Conservation (phyloP, 106 monocot species). For the Dioscorea zingiberensis region DNA sequence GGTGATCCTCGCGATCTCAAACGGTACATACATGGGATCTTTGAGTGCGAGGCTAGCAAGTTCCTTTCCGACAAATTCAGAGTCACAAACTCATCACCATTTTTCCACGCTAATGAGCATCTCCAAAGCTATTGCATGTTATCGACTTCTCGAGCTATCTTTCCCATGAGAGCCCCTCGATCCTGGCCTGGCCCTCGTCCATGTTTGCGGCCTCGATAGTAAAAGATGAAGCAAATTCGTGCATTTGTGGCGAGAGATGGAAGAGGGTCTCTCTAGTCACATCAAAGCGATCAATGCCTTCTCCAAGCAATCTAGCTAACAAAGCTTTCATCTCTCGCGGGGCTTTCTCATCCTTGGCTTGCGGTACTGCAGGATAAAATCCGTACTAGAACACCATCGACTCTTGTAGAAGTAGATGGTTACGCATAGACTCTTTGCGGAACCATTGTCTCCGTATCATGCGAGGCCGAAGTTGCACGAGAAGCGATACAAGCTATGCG, state of each 20-base stretch:
- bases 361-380: constrained; percentile 31
- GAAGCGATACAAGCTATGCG: constrained; percentile 27
- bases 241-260: constrained; percentile 32
- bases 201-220: constrained; percentile 21
- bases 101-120: constrained; percentile 25
- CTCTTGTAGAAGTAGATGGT: constrained; percentile 19
- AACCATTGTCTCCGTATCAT: constrained; percentile 11
- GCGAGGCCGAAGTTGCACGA: constrained; percentile 22
- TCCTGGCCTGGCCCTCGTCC: constrained; percentile 15
- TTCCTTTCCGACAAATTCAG: constrained; percentile 37
- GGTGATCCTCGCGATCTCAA: constrained; percentile 37
- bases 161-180: not conserved
- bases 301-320: constrained; percentile 22
- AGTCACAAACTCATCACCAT: constrained; percentile 30
- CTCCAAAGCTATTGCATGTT: constrained; percentile 8
- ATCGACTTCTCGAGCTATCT: constrained; percentile 5
- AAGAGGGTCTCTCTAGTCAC: constrained; percentile 31
- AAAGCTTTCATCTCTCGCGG: constrained; percentile 44
- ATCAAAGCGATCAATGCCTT: constrained; percentile 15
- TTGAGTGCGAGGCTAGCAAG: constrained; percentile 26
- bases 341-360: constrained; percentile 57
- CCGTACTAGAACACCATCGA: constrained; percentile 21
- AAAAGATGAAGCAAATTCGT: constrained; percentile 17
- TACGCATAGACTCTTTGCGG: constrained; percentile 39
- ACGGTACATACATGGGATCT: constrained; percentile 34